phyloP scores from a whole-genome alignment of 2,329 filamentous ascomycete genomes.

The Macrophomina pseudophaseolina region DNA sequence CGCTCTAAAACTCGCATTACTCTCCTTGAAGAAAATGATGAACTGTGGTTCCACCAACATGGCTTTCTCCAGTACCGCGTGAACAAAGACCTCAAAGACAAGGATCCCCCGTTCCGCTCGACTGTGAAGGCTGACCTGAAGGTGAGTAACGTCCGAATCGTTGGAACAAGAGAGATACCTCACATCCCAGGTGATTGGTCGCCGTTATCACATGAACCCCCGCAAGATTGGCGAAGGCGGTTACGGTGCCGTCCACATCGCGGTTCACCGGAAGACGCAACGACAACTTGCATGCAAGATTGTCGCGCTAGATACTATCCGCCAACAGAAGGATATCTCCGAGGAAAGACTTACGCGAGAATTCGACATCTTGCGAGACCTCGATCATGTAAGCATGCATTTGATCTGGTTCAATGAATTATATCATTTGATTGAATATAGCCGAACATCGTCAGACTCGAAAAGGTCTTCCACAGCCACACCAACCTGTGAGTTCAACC shows the following conservation, averaged over 20 bases:
- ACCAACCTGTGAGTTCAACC: constrained; percentile 54
- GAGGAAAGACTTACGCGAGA: constrained; percentile 41
- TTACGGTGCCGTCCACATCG: constrained; percentile 61
- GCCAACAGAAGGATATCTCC: background rate
- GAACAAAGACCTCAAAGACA: background rate
- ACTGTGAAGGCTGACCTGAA: constrained; percentile 10
- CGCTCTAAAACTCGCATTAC: constrained; percentile 41
- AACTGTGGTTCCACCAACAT: constrained; percentile 41
- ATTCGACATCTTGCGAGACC: constrained; percentile 55
- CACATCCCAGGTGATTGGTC: constrained; percentile 6
- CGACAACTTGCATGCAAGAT: constrained; percentile 74
- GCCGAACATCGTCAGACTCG: constrained; percentile 64
- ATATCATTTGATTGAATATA: constrained; percentile 31
- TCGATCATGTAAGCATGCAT: constrained; percentile 55
- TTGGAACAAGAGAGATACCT: background rate
- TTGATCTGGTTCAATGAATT: background rate
- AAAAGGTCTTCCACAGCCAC: constrained; percentile 60
- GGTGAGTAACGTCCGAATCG: background rate
- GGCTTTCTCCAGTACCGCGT: constrained; percentile 37
- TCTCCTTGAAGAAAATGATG: constrained; percentile 52
- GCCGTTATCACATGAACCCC: constrained; percentile 53
- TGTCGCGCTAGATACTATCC: constrained; percentile 39
- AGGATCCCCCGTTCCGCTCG: background rate
- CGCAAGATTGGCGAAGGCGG: constrained; percentile 60
- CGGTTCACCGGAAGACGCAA: constrained; percentile 56